Evolutionary conservation across 768 basidiomycete genomes (phyloP), one percentile per base, ranked within the genome.

Genomic region (Lyophyllum semitale): DNA sequence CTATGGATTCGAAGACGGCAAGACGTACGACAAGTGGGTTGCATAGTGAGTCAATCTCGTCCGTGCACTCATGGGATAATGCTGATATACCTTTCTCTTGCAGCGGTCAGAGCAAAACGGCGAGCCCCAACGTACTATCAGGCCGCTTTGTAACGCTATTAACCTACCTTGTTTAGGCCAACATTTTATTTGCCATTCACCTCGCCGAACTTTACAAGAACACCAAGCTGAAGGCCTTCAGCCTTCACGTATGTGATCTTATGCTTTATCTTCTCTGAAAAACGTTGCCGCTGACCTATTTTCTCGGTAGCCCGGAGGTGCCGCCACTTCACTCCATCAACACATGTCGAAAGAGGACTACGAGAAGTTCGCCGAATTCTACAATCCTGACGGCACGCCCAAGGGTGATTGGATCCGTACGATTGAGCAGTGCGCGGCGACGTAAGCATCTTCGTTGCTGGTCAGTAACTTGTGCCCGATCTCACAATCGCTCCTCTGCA

Each of bases 311-410:
- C 54, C 45, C 12, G 49, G 55, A 47, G 51, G 55, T 25, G 55
- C 55, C 8, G 13, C 23, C 8, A 57, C 55, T 22, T 40, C 30
- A 6, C 55, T 52, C 13, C 40, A 48, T 29, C 37, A 33, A 9
- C 35, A 48, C 46, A 57, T 57, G 55, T 52, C 55, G 23, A 47
- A 47, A 45, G 55, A 57, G 26, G 55, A 57, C 42, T 57, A 43
- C n/a, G 50, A 57, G 46, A 57, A 42, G 25, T 57, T 57, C 23
- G n/a, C 43, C 13, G 55, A 57, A 8, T 52, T 48, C 38, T 57
- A 57, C 30, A 51, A 47, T 17, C 50, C 51, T 2, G 55, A 57
- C 37, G 50, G 51, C 18, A 57, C 50, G 23, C 37, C 32, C 22
- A 55, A 53, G 47, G 38, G 58, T 12, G 50, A 52, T 30, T 50